Evolutionary conservation across 2,329 filamentous ascomycete genomes (phyloP).

Genomic region (Fusarium xyrophilum): DNA sequence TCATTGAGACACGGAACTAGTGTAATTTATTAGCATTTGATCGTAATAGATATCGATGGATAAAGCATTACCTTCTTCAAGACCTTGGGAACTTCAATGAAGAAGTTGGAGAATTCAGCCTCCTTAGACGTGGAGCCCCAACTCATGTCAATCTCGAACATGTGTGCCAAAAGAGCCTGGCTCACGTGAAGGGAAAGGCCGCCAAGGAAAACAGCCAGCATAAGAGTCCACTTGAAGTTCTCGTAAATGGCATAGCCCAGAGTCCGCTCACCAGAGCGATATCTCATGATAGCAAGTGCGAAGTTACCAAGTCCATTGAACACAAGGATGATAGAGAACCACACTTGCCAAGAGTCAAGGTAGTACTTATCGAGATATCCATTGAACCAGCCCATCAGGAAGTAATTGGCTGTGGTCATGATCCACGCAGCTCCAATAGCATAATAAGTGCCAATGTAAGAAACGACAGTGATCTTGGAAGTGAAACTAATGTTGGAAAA

Average conservation of each 20-base stretch:
- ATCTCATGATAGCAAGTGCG: conserved; percentile 74
- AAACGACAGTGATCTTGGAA: conserved; percentile 77
- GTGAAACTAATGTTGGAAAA: conserved; percentile 76
- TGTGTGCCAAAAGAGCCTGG: conserved; percentile 79
- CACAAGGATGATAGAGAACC: conserved; percentile 80
- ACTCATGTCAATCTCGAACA: conserved; percentile 85
- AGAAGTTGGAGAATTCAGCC: conserved; percentile 81
- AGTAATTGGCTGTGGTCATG: conserved; percentile 76
- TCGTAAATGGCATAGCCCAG: conserved; percentile 65
- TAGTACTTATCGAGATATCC: conserved; percentile 82
- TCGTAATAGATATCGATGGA: conserved; percentile 44
- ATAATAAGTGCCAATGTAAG: conserved; percentile 82
- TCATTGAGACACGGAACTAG: conserved; percentile 75
- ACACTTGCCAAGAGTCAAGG: conserved; percentile 78
- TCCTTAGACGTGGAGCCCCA: conserved; percentile 89
- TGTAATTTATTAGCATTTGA: conserved; percentile 25
- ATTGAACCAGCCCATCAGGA: conserved; percentile 78
- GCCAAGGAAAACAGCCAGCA: conserved; percentile 82
- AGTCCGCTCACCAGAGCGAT: conserved; percentile 69
- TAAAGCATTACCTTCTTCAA: conserved; percentile 73
- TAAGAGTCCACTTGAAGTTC: conserved; percentile 76
- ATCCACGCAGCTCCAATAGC: conserved; percentile 79
- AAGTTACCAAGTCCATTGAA: conserved; percentile 79
- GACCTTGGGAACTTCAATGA: conserved; percentile 82
- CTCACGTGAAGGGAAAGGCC: conserved; percentile 82